A percentile compares a stretch with the other conserved stretches of the same genome.
Conservation (phyloP, 257 asterid genomes). For the Apocynum venetum region DNA sequence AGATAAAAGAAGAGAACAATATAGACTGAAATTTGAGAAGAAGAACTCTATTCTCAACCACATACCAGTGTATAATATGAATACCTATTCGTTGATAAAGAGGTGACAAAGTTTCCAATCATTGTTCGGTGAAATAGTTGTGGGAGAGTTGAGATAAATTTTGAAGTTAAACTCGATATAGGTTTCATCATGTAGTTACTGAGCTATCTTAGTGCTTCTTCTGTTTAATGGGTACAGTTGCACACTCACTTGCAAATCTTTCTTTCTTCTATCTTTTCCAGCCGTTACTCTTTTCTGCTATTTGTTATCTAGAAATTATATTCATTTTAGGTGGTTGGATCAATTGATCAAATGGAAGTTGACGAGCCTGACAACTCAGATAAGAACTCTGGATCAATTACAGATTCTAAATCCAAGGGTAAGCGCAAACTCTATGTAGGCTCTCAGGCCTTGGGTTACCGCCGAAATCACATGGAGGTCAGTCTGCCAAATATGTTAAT, state of each 20-base stretch:
- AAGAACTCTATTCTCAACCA: background rate
- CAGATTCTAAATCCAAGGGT: conserved; percentile 70
- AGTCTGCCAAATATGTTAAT: conserved; percentile 16
- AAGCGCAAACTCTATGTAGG: conserved; percentile 80
- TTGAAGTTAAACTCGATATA: background rate
- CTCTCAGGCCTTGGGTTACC: conserved; percentile 84
- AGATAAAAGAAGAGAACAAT: background rate
- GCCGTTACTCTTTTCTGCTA: conserved; percentile 7
- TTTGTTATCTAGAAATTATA: conserved; percentile 10
- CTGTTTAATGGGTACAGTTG: background rate
- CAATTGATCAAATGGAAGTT: conserved; percentile 87
- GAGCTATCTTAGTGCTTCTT: background rate
- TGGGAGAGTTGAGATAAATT: background rate
- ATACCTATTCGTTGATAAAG: background rate
- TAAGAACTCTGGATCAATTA: conserved; percentile 59
- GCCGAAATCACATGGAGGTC: conserved; percentile 97
- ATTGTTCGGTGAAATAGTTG: background rate
- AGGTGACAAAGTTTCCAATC: background rate
- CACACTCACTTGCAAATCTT: background rate
- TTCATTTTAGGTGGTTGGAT: conserved; percentile 69
- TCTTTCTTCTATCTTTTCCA: background rate
- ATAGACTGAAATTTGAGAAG: background rate
- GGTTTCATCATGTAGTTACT: background rate
- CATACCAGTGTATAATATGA: background rate
- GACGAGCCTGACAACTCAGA: conserved; percentile 67